These are phyloP conservation scores for Mallotus repandus DNA, from an alignment of 441 rosid species.

Conservation along the genomic window DNA sequence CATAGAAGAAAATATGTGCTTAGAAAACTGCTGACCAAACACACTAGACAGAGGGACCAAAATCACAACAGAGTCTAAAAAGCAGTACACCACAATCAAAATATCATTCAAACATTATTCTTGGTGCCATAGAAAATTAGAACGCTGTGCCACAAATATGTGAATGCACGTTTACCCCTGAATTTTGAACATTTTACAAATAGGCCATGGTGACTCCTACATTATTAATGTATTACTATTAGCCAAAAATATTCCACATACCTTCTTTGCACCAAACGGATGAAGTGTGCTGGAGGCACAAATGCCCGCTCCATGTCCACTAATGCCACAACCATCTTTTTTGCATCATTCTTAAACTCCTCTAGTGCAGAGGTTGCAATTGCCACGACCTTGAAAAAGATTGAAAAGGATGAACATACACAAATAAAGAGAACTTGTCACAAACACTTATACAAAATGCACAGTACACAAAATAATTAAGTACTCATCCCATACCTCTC, in stretches of 20 bases:
- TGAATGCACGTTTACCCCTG: background rate
- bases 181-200: background rate
- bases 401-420: background rate
- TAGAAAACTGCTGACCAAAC: too few relatives aligned
- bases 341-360: constrained; percentile 80
- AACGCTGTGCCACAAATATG: too few relatives aligned
- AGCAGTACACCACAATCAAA: too few relatives aligned
- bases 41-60: too few relatives aligned
- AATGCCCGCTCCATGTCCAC: constrained; percentile 98
- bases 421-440: background rate
- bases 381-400: constrained; percentile 57
- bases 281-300: constrained; percentile 96
- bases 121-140: too few relatives aligned
- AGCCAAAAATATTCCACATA: constrained; percentile 19
- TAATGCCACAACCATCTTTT: constrained; percentile 88
- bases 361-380: constrained; percentile 85
- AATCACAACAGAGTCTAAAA: too few relatives aligned
- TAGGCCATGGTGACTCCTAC: background rate
- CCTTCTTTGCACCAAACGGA: constrained; percentile 94
- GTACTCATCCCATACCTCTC: constrained; percentile 51
- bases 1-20: background rate
- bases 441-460: background rate
- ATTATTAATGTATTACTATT: background rate
- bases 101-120: too few relatives aligned
- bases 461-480: background rate